These are phyloP conservation scores for Paraleonurus japonicus DNA, from an alignment of 257 asterid species.

Conservation along the genomic window DNA sequence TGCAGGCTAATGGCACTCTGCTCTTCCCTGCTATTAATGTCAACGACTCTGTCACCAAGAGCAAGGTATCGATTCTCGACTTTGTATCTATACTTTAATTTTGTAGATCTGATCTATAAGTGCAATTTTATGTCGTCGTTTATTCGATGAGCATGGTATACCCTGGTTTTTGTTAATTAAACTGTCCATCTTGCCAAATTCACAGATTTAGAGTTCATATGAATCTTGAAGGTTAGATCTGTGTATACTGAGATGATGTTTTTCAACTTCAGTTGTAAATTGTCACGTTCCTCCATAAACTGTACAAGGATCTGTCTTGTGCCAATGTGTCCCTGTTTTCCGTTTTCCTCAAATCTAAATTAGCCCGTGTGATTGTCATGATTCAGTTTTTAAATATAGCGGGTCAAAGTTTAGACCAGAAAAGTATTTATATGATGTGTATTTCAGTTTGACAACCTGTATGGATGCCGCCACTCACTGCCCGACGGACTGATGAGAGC, in stretches of 20 bases:
- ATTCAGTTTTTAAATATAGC: neutral
- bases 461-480: constrained; percentile 37
- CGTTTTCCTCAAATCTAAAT: neutral
- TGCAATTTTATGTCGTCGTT: neutral
- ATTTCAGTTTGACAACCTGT: constrained; percentile 34
- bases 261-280: neutral
- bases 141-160: neutral
- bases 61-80: constrained; percentile 28
- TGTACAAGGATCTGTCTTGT: neutral
- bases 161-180: neutral
- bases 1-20: constrained; percentile 31
- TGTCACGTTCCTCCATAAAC: neutral
- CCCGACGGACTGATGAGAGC: constrained; percentile 41
- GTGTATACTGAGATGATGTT: neutral
- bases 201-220: neutral
- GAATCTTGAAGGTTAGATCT: neutral
- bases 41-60: constrained; percentile 37
- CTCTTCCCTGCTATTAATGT: constrained; percentile 38
- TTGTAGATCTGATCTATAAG: neutral
- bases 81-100: neutral
- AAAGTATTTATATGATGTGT: neutral
- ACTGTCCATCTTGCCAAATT: neutral
- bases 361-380: neutral
- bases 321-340: neutral
- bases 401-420: neutral